These are phyloP conservation scores for Aspergillus phoenicis DNA, from an alignment of 2,329 filamentous ascomycete species.

Conservation along the genomic window DNA sequence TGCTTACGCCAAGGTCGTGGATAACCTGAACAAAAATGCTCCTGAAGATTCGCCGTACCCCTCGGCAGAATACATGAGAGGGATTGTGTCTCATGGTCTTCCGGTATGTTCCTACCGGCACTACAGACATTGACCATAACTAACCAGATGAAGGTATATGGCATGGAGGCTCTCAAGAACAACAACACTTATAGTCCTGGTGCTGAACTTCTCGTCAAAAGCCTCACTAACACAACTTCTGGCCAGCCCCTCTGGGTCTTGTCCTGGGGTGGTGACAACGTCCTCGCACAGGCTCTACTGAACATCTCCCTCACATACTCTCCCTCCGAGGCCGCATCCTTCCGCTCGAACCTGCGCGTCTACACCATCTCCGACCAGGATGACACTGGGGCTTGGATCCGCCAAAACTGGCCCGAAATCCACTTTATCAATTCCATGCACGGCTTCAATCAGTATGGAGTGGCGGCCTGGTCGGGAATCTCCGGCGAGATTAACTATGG, in stretches of 20 bases:
- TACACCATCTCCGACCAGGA: conserved; percentile 64
- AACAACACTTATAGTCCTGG: conserved; percentile 44
- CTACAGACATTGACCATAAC: conserved; percentile 4
- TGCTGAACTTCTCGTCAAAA: conserved; percentile 47
- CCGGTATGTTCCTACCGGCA: conserved; percentile 32
- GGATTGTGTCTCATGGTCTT: conserved; percentile 45
- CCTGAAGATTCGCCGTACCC: conserved; percentile 50
- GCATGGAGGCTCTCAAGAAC: conserved; percentile 40
- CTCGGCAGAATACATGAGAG: conserved; percentile 37
- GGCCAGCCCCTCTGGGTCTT: conserved; percentile 55
- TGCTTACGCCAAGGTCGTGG: conserved; percentile 47
- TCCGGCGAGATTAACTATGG: conserved; percentile 52
- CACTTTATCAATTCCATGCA: conserved; percentile 61
- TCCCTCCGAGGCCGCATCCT: conserved; percentile 33
- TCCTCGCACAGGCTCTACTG: conserved; percentile 53
- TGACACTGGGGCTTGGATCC: conserved; percentile 60
- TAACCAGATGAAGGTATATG: conserved; percentile 16
- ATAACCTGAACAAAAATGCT: conserved; percentile 54
- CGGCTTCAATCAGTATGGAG: conserved; percentile 58
- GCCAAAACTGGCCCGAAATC: conserved; percentile 55
- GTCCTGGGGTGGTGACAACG: conserved; percentile 58
- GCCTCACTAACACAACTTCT: conserved; percentile 37
- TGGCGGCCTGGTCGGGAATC: conserved; percentile 61
- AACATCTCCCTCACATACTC: conserved; percentile 28
- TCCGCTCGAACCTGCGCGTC: conserved; percentile 51